Evolutionary conservation across 1,139 yeast genomes (phyloP), one percentile per base, ranked within the genome.

Genomic region (Arxiozyma slooffiae): DNA sequence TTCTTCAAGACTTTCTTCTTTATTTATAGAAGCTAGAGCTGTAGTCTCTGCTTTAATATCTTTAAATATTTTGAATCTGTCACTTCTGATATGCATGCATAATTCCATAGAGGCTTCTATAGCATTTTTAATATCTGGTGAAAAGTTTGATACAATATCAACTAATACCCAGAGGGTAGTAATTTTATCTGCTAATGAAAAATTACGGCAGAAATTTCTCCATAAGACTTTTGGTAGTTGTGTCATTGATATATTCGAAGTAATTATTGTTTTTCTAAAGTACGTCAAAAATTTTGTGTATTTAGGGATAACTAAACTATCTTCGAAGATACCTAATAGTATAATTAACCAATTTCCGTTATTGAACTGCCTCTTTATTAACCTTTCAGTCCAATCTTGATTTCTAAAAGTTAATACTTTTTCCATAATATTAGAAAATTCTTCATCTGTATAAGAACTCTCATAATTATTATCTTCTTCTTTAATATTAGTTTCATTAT

Each of bases 311-410:
- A 61, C 63, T 42, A 55, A 55, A 46, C 66, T 61, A 47, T 66
- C 69, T 48, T 78, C 67, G 11, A 89, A 72, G 4, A 89, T 73
- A 20, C 96, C 96, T 44, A 89, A 67, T 38, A 89, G 67, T 46
- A 85, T 78, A 43, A 83, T 75, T 60, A 87, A 84, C 96, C 97
- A 90, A 51, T 81, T 81, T 4, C 96, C 96, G 60, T 87, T 90
- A 60, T 77, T 81, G 64, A 85, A 92, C 59, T 79, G 79, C 52
- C 96, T 79, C 55, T 79, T 81, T 16, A 82, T 76, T 30, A 89
- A 73, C 45, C 95, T 72, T 30, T 85, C 94, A 55, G 81, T 79
- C 96, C 97, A 90, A 20, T 82, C 70, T 0, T 72, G 71, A 44
- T 81, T 80, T 52, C 85, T 74, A 66, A 80, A 81, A 52, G 79